Evolutionary conservation across 306 rosid species (phyloP).

Genomic region (Senna tora): DNA sequence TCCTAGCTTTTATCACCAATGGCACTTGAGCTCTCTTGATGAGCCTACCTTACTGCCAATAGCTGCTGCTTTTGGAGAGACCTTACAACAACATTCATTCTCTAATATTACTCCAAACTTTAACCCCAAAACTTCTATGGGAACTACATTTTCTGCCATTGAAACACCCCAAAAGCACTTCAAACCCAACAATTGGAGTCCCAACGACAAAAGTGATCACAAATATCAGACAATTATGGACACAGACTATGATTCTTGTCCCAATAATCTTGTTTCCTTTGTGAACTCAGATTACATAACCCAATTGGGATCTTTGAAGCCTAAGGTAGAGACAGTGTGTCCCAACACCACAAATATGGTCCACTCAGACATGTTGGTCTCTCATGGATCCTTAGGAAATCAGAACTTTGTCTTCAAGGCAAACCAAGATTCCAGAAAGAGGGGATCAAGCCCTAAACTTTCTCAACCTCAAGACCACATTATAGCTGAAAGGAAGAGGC

Average conservation of each 20-base stretch:
- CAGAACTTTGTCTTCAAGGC: slow-evolving; percentile 47
- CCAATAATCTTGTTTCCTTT: slow-evolving; percentile 61
- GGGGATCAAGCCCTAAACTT: slow-evolving; percentile 48
- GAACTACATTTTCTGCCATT: slow-evolving; percentile 36
- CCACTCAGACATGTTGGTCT: slow-evolving; percentile 51
- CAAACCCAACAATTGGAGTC: slow-evolving; percentile 56
- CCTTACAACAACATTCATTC: slow-evolving; percentile 53
- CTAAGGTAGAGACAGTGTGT: slow-evolving; percentile 62
- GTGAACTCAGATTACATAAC: slow-evolving; percentile 46
- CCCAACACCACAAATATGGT: slow-evolving; percentile 40
- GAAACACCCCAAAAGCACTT: slow-evolving; percentile 60
- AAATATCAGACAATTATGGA: background rate
- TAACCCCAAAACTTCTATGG: slow-evolving; percentile 50
- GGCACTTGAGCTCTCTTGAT: slow-evolving; percentile 64
- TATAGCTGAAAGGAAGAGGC: slow-evolving; percentile 80
- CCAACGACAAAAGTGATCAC: slow-evolving; percentile 41
- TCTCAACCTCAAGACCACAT: slow-evolving; percentile 81
- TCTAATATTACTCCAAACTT: slow-evolving; percentile 47
- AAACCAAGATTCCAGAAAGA: slow-evolving; percentile 48
- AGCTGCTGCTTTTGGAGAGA: slow-evolving; percentile 63
- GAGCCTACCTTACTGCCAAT: slow-evolving; percentile 52
- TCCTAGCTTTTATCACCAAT: slow-evolving; percentile 58
- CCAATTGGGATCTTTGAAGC: slow-evolving; percentile 60
- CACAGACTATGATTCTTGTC: slow-evolving; percentile 37
- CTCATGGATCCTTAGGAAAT: slow-evolving; percentile 54